A percentile compares a stretch with the other conserved stretches of the same genome.
These are phyloP conservation scores for Pyronema omphalodes DNA, from an alignment of 495 filamentous ascomycete genomes.

Conservation along the genomic window DNA sequence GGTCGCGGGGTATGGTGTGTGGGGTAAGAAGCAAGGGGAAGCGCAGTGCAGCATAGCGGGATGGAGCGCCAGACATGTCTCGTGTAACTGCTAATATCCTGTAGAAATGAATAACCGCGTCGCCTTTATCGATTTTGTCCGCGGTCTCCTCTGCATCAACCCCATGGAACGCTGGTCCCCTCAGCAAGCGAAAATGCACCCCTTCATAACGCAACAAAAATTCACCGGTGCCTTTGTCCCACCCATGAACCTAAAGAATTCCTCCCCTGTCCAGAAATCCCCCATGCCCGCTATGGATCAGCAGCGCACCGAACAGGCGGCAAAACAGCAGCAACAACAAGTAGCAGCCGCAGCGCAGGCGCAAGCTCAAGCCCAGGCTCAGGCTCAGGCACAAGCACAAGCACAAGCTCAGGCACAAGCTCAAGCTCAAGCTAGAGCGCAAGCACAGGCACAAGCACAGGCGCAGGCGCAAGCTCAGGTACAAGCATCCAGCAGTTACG, in stretches of 20 bases:
- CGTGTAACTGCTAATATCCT: conserved; percentile 7
- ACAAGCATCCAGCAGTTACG: conserved; percentile 22
- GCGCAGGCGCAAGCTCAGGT: conserved; percentile 36
- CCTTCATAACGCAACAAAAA: conserved; percentile 98
- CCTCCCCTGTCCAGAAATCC: conserved; percentile 47
- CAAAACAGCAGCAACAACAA: conserved; percentile 31
- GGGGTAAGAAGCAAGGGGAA: no score
- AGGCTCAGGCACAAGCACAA: conserved; percentile 38
- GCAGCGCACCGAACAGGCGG: conserved; percentile 77
- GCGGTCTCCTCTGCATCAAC: conserved; percentile 83
- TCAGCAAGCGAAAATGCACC: conserved; percentile 90
- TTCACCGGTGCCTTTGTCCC: conserved; percentile 89
- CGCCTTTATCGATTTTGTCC: conserved; percentile 99
- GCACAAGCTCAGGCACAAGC: conserved; percentile 32
- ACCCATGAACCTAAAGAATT: conserved; percentile 89
- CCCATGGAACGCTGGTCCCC: conserved; percentile 96
- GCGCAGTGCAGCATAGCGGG: no score
- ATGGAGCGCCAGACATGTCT: no score
- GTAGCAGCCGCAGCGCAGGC: conserved; percentile 40
- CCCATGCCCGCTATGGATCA: conserved; percentile 93
- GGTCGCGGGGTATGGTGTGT: no score
- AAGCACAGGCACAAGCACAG: conserved; percentile 34
- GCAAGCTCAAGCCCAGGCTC: conserved; percentile 35
- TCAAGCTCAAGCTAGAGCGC: conserved; percentile 38
- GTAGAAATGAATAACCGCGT: conserved; percentile 94